Conservation (phyloP, 257 asterid species). For the Ophiorrhiza pumila region DNA sequence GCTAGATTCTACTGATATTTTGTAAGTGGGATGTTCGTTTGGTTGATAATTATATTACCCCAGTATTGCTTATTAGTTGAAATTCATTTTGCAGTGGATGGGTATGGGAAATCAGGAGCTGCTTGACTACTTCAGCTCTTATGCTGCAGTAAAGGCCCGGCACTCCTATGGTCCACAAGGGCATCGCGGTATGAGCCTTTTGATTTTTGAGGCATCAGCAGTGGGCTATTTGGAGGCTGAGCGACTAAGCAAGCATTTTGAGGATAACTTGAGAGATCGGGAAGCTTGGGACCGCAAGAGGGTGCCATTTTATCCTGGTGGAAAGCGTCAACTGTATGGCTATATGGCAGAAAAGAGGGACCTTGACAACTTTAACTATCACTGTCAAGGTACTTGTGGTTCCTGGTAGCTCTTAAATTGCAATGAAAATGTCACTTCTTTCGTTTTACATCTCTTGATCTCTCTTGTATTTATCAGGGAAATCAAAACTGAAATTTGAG, state of each 20-base stretch:
- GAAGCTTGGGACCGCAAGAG: conserved; percentile 31
- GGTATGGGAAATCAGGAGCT: conserved; percentile 53
- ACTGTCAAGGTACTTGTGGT: conserved; percentile 28
- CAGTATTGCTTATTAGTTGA: neutral
- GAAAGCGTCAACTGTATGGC: conserved; percentile 35
- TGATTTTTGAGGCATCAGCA: conserved; percentile 40
- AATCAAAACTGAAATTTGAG: conserved; percentile 58
- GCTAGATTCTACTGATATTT: neutral
- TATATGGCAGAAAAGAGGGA: conserved; percentile 39
- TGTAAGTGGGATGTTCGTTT: neutral
- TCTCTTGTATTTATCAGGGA: conserved; percentile 36
- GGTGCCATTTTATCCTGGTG: conserved; percentile 28
- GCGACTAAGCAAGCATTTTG: conserved; percentile 30
- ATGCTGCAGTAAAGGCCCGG: conserved; percentile 32
- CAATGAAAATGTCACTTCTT: conserved; percentile 6
- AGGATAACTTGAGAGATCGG: conserved; percentile 27
- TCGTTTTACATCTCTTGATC: conserved; percentile 5
- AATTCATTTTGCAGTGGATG: conserved; percentile 29
- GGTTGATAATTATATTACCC: neutral
- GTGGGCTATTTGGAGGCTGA: conserved; percentile 46
- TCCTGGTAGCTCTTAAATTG: neutral
- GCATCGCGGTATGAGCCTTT: conserved; percentile 46
- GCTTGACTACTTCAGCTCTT: conserved; percentile 30
- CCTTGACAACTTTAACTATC: conserved; percentile 31
- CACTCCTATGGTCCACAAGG: conserved; percentile 51